Evolutionary conservation across 495 filamentous ascomycete species (phyloP).

Genomic region (Pseudoneurospora amorphoporcata): DNA sequence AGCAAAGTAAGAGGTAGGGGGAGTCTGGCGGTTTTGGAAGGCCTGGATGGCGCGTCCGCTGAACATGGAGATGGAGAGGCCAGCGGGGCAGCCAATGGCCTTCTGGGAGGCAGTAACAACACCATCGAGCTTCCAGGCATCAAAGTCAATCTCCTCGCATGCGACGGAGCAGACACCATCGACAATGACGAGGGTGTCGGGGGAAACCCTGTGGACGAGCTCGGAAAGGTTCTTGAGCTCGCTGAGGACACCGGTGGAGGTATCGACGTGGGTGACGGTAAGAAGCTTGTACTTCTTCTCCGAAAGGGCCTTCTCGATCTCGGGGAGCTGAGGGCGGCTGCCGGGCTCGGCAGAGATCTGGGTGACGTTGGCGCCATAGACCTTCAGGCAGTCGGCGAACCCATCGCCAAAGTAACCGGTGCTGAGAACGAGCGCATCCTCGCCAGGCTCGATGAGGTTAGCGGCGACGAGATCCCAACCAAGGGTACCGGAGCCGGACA

Average conservation of each 20-base stretch:
- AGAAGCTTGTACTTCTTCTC: slow-evolving; percentile 84
- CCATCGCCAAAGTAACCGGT: slow-evolving; percentile 96
- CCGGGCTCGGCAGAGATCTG: slow-evolving; percentile 85
- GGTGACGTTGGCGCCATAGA: slow-evolving; percentile 82
- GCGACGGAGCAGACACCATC: slow-evolving; percentile 97
- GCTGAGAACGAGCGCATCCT: slow-evolving; percentile 85
- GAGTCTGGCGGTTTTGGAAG: slow-evolving; percentile 68
- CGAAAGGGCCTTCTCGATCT: slow-evolving; percentile 77
- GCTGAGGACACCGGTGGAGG: slow-evolving; percentile 87
- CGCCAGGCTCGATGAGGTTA: slow-evolving; percentile 78
- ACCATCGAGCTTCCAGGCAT: slow-evolving; percentile 86
- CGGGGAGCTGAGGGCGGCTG: slow-evolving; percentile 72
- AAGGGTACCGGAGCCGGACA: slow-evolving; percentile 88
- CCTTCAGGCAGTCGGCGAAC: slow-evolving; percentile 81
- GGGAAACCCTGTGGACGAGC: slow-evolving; percentile 74
- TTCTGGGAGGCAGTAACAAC: slow-evolving; percentile 94
- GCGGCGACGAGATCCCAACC: slow-evolving; percentile 94
- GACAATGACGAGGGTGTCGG: slow-evolving; percentile 80
- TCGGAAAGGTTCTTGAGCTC: slow-evolving; percentile 78
- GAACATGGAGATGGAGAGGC: slow-evolving; percentile 84
- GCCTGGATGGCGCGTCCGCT: slow-evolving; percentile 79
- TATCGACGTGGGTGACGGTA: slow-evolving; percentile 95
- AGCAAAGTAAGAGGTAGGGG: slow-evolving; percentile 80
- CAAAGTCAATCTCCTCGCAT: slow-evolving; percentile 90
- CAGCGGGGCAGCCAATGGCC: slow-evolving; percentile 89